A percentile compares a stretch with the other conserved stretches of the same genome.
Conservation (phyloP, 306 rosid genomes). For the Sphenostylis stenocarpa region DNA sequence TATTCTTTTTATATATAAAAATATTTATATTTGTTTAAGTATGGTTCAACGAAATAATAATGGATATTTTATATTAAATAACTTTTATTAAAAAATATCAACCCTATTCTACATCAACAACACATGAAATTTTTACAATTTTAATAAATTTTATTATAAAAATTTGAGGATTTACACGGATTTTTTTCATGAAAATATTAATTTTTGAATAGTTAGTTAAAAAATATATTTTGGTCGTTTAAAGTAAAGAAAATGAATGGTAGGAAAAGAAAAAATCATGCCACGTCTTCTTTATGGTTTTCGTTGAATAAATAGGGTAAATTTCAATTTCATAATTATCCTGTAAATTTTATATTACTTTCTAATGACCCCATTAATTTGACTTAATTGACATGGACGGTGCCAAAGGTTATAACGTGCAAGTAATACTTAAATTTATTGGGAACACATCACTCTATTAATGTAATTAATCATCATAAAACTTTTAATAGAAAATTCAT, state of each 20-base stretch:
- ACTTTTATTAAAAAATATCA: too few species aligned
- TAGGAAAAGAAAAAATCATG: background rate
- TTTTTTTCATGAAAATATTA: background rate
- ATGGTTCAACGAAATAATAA: too few species aligned
- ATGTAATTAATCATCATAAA: too few species aligned
- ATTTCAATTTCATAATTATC: background rate
- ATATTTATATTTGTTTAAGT: too few species aligned
- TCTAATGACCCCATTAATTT: background rate
- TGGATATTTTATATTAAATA: too few species aligned
- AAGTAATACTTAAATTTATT: background rate
- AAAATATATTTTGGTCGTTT: background rate
- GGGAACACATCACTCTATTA: background rate
- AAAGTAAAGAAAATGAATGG: background rate
- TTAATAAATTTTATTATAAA: background rate
- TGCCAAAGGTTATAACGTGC: background rate
- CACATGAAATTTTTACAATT: too few species aligned
- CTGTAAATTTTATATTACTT: background rate
- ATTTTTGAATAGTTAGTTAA: background rate
- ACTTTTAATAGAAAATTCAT: too few species aligned
- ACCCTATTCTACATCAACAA: too few species aligned
- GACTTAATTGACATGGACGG: conserved; percentile 2
- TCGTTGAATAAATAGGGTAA: background rate
- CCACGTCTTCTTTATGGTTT: background rate
- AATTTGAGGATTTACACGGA: background rate
- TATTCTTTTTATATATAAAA: too few species aligned